A percentile compares a stretch with the other conserved stretches of the same genome.
These are phyloP conservation scores for Paecilomyces sp. DNA, from an alignment of 2,329 filamentous ascomycete genomes.

Conservation along the genomic window DNA sequence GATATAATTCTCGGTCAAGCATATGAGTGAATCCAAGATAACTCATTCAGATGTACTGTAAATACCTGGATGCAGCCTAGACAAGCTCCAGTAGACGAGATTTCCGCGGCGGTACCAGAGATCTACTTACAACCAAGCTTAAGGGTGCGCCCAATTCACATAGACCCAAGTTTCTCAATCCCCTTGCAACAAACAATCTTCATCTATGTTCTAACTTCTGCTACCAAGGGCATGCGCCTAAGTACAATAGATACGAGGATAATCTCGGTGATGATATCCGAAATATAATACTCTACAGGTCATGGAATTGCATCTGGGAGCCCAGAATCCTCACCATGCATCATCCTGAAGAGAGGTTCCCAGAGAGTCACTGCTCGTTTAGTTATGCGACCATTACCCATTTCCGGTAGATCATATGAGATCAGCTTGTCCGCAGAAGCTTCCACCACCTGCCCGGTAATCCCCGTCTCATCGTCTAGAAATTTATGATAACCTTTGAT, in stretches of 20 bases:
- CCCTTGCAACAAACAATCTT: too few species aligned
- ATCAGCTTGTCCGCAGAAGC: slow-evolving; percentile 37
- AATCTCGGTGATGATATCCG: not conserved
- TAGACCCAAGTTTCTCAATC: too few species aligned
- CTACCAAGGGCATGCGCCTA: not conserved
- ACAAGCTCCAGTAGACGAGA: too few species aligned
- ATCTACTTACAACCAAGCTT: too few species aligned
- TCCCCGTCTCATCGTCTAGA: slow-evolving; percentile 36
- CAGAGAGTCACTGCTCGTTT: slow-evolving; percentile 41
- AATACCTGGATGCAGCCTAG: too few species aligned
- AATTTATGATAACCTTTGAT: slow-evolving; percentile 40
- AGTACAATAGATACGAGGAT: not conserved
- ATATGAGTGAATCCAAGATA: too few species aligned
- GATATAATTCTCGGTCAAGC: too few species aligned
- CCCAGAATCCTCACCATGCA: slow-evolving; percentile 37
- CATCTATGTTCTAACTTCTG: not conserved
- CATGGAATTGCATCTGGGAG: slow-evolving; percentile 33
- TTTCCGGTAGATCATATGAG: slow-evolving; percentile 28
- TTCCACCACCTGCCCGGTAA: slow-evolving; percentile 41
- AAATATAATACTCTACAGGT: not conserved
- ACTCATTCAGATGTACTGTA: too few species aligned
- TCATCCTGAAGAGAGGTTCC: slow-evolving; percentile 41
- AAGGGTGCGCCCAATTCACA: too few species aligned
- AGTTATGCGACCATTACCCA: slow-evolving; percentile 36
- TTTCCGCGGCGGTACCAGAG: too few species aligned